Conservation (phyloP, 1,139 yeast species). For the Taphrina pruni region DNA sequence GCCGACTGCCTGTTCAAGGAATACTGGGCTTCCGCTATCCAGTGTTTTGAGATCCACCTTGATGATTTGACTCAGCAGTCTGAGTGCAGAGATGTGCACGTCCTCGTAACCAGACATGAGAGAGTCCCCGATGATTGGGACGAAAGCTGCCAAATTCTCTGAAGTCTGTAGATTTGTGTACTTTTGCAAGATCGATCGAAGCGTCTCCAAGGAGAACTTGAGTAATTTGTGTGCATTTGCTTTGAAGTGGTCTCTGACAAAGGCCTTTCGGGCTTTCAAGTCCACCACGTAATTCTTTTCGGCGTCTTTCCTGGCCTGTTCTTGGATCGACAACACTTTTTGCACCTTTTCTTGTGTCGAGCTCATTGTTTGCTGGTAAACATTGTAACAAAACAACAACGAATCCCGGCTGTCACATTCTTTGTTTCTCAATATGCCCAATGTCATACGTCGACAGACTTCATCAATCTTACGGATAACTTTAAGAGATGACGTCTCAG, state of each 20-base stretch:
- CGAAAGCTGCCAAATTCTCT: slow-evolving; percentile 70
- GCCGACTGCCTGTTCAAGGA: slow-evolving; percentile 62
- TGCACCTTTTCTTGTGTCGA: slow-evolving; percentile 14
- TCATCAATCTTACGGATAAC: slow-evolving; percentile 81
- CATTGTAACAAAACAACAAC: slow-evolving; percentile 73
- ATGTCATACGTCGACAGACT: slow-evolving; percentile 71
- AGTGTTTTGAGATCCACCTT: slow-evolving; percentile 48
- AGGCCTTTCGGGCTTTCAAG: slow-evolving; percentile 27
- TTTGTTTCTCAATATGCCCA: slow-evolving; percentile 77
- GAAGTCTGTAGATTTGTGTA: slow-evolving; percentile 65
- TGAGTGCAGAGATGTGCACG: slow-evolving; percentile 70
- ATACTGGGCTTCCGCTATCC: slow-evolving; percentile 43
- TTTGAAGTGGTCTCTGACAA: slow-evolving; percentile 33
- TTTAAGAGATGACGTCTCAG: slow-evolving; percentile 69
- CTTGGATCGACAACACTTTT: slow-evolving; percentile 15
- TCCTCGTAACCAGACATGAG: slow-evolving; percentile 73
- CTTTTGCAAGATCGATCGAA: slow-evolving; percentile 72
- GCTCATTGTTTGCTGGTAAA: slow-evolving; percentile 54
- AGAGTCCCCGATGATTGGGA: slow-evolving; percentile 71
- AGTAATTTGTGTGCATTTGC: slow-evolving; percentile 45
- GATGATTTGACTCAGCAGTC: slow-evolving; percentile 58
- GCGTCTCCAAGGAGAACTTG: slow-evolving; percentile 75
- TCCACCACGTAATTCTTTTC: slow-evolving; percentile 40
- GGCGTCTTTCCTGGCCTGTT: slow-evolving; percentile 32
- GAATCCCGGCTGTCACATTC: slow-evolving; percentile 66